Evolutionary conservation across 306 rosid genomes (phyloP), one percentile per base, ranked within the genome.

Genomic region (Spatholobus suberectus): DNA sequence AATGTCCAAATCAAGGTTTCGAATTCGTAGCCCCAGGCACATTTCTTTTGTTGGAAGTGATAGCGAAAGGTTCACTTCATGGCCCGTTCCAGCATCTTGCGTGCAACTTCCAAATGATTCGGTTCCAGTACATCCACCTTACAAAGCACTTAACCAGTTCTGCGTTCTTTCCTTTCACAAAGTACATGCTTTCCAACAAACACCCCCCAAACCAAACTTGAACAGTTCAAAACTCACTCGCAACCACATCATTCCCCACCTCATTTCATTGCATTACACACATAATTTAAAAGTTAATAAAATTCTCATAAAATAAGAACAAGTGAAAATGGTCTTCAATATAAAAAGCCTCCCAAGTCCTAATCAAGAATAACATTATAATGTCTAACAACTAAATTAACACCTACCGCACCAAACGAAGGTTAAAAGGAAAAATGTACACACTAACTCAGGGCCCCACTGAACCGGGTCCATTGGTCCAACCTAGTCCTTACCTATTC

Each of bases 361-460:
- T 83, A 84, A 86, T 74, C 79, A 76, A 85, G 70, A 82, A 74
- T 75, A 80, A 77, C 90, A 80, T 47, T 23, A 27, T 26, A 70
- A 62, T 49, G 54, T 84, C 90, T 86, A 83, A 38, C 63, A 70
- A 29, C 73, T 38, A 68, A 38, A 38, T 68, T 70, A n/a, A 71
- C 73, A 35, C 83, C 94, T 77, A 85, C 82, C 84, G 54, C 87
- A 90, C 82, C 89, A 58, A 80, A 85, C 85, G 37, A 73, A 74
- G 76, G 29, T 43, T 71, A 43, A 63, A 68, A 55, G 43, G 6
- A 70, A 76, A 47, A 65, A 86, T 89, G 65, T 90, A 89, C 85
- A 79, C 90, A 80, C 78, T 77, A 73, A 79, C 69, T 73, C 73
- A 24, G 75, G 88, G 90, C 26, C 84, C 80, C 80, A 78, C 66